phyloP scores from a whole-genome alignment of 106 monocot species.

The Dendrobium catenatum region DNA sequence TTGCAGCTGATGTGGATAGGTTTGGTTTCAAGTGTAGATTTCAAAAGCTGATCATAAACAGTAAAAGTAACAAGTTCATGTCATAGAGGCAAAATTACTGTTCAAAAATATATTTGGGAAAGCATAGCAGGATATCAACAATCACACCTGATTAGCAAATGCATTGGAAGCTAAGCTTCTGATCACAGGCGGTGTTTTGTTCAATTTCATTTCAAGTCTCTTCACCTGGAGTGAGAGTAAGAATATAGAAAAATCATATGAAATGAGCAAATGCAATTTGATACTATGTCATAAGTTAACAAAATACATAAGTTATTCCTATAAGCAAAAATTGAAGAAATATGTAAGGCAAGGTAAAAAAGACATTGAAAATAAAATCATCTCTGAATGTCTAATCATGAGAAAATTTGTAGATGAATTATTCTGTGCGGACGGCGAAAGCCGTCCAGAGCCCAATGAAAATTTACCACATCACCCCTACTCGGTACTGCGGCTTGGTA shows the following conservation, averaged over 20 bases:
- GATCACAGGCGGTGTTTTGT: constrained; percentile 24
- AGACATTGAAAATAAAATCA: not conserved
- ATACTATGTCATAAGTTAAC: not conserved
- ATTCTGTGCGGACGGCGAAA: too few relatives aligned
- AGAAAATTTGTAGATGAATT: not conserved
- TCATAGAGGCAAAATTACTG: not conserved
- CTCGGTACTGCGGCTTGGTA: too few relatives aligned
- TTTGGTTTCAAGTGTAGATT: constrained; percentile 32
- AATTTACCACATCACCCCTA: too few relatives aligned
- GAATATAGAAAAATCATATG: not conserved
- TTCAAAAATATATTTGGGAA: not conserved
- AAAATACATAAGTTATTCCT: not conserved
- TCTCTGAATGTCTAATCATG: not conserved
- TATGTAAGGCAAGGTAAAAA: not conserved
- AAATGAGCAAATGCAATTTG: not conserved
- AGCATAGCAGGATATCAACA: not conserved
- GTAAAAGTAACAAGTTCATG: not conserved
- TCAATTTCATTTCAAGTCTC: constrained; percentile 17
- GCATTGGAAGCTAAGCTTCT: constrained; percentile 38
- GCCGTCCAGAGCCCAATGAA: too few relatives aligned
- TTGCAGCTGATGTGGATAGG: constrained; percentile 53
- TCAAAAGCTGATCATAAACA: constrained; percentile 40
- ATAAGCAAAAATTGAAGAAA: not conserved
- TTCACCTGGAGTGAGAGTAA: not conserved
- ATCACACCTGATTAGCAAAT: constrained; percentile 53